Evolutionary conservation across 805 yeast species (phyloP).

Genomic region (Candida mattraensis): DNA sequence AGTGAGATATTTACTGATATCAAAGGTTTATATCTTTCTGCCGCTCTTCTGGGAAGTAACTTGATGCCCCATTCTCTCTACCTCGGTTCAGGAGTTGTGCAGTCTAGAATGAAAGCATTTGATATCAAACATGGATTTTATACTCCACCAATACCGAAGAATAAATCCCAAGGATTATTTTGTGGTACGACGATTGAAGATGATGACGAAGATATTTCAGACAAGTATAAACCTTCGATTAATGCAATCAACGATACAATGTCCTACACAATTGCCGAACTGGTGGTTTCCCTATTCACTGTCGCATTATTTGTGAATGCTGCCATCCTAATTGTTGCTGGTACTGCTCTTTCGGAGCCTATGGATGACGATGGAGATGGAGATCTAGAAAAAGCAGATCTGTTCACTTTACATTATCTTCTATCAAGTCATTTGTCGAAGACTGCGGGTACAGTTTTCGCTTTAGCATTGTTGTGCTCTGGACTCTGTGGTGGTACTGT

Average conservation of each 20-base stretch:
- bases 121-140: conserved; percentile 70
- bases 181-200: conserved; percentile 31
- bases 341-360: conserved; percentile 65
- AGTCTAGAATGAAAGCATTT: conserved; percentile 76
- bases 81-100: conserved; percentile 86
- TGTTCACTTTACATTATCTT: conserved; percentile 75
- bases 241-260: conserved; percentile 79
- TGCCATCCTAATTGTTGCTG: conserved; percentile 88
- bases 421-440: conserved; percentile 70
- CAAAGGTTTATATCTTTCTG: conserved; percentile 72
- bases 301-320: conserved; percentile 93
- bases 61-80: conserved; percentile 94
- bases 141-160: conserved; percentile 32
- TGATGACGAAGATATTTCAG: conserved; percentile 12
- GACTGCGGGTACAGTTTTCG: conserved; percentile 87
- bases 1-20: conserved; percentile 46
- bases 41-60: conserved; percentile 90
- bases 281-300: conserved; percentile 75
- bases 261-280: conserved; percentile 78
- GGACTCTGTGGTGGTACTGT: conserved; percentile 97
- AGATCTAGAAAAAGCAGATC: conserved; percentile 74
- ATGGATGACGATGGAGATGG: conserved; percentile 47
- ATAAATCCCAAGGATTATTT: conserved; percentile 30
- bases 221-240: conserved; percentile 64
- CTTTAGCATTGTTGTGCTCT: conserved; percentile 80